These are phyloP conservation scores for Meyerozyma athensensis DNA, from an alignment of 1,139 yeast species.

Conservation along the genomic window DNA sequence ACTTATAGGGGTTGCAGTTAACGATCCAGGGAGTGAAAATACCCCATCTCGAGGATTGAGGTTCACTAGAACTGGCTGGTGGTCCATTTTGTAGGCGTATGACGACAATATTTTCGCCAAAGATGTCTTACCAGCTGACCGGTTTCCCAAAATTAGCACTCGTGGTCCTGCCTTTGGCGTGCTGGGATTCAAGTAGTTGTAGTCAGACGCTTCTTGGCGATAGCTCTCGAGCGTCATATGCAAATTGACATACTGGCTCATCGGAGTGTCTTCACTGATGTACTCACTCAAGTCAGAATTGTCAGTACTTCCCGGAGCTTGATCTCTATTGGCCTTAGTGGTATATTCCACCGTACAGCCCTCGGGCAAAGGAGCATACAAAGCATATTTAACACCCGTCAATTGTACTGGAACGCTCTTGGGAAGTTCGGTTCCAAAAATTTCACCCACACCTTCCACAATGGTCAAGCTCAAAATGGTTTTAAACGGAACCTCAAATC, in stretches of 20 bases:
- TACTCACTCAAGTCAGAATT: slow-evolving; percentile 49
- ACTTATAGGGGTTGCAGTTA: slow-evolving; percentile 80
- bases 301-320: slow-evolving; percentile 25
- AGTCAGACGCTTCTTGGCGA: slow-evolving; percentile 34
- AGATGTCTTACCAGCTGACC: slow-evolving; percentile 73
- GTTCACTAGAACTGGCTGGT: slow-evolving; percentile 68
- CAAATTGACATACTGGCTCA: slow-evolving; percentile 59
- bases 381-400: slow-evolving; percentile 54
- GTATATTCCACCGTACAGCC: slow-evolving; percentile 51
- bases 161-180: slow-evolving; percentile 47
- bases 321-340: slow-evolving; percentile 47
- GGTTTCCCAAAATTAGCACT: slow-evolving; percentile 70
- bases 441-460: slow-evolving; percentile 71
- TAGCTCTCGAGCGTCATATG: slow-evolving; percentile 72
- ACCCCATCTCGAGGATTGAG: slow-evolving; percentile 78
- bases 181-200: slow-evolving; percentile 16
- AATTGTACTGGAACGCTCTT: slow-evolving; percentile 59
- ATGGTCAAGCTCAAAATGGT: slow-evolving; percentile 54
- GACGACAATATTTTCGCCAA: slow-evolving; percentile 64
- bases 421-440: slow-evolving; percentile 91
- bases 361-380: slow-evolving; percentile 50
- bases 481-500: slow-evolving; percentile 68
- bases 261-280: slow-evolving; percentile 64
- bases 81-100: slow-evolving; percentile 71
- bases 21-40: slow-evolving; percentile 77